A percentile compares a stretch with the other conserved stretches of the same genome.
phyloP scores from a whole-genome alignment of 768 basidiomycete genomes.

The Tylopilus felleus region DNA sequence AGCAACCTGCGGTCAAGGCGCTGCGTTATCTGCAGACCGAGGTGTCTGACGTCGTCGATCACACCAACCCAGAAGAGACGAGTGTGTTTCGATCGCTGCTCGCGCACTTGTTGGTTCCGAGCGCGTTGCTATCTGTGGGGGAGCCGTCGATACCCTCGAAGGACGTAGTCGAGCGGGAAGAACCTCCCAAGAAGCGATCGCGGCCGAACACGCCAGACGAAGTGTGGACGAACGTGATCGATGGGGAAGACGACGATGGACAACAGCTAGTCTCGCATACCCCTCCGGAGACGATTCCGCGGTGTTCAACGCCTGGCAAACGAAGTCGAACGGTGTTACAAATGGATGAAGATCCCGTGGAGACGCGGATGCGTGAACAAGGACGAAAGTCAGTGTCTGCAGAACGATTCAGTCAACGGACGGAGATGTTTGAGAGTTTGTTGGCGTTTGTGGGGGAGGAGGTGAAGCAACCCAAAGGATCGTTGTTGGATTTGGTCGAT shows the following conservation, averaged over 20 bases:
- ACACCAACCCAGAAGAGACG: constrained; percentile 58
- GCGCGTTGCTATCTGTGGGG: constrained; percentile 5
- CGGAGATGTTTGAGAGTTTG: constrained; percentile 64
- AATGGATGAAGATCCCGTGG: constrained; percentile 27
- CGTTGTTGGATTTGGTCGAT: constrained; percentile 62
- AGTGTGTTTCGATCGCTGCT: constrained; percentile 63
- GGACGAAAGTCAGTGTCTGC: constrained; percentile 34
- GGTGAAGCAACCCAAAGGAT: constrained; percentile 64
- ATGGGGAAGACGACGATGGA: constrained; percentile 26
- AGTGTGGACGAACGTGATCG: constrained; percentile 42
- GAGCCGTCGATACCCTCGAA: neutral
- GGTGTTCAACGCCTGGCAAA: neutral
- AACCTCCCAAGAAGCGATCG: constrained; percentile 45
- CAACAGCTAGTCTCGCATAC: neutral
- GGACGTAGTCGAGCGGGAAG: constrained; percentile 18
- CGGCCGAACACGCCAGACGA: constrained; percentile 40
- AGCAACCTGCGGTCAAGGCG: constrained; percentile 53
- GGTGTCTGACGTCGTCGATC: constrained; percentile 70
- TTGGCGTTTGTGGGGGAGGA: constrained; percentile 59
- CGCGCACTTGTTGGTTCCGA: constrained; percentile 53
- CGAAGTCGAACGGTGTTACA: constrained; percentile 19
- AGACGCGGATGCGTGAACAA: constrained; percentile 20
- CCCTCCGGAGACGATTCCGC: neutral
- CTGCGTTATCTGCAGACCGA: constrained; percentile 68
- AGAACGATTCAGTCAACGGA: constrained; percentile 59